Evolutionary conservation across 2,329 filamentous ascomycete species (phyloP).

Genomic region (Fusarium fujikuroi): DNA sequence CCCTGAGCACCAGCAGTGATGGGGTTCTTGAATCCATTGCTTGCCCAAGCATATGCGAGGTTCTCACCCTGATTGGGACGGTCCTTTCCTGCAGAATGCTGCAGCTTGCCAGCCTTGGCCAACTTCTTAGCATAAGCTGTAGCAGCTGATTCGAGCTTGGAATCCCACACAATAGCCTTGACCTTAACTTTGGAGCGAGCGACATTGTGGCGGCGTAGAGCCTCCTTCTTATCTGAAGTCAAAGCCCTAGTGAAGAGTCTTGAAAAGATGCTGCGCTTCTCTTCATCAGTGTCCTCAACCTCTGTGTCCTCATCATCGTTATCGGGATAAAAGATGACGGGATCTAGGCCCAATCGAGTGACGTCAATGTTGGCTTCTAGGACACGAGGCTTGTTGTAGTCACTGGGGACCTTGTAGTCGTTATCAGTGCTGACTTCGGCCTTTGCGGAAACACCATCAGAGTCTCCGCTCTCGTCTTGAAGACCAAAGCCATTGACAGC

Average conservation of each 20-base stretch:
- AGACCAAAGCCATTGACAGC: not conserved
- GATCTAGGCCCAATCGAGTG: not conserved
- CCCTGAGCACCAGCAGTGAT: conserved; percentile 20
- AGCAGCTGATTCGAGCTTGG: conserved; percentile 20
- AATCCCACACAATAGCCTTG: conserved; percentile 25
- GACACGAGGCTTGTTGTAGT: not conserved
- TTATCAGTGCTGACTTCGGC: not conserved
- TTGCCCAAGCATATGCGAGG: conserved; percentile 33
- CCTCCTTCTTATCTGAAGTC: conserved; percentile 26
- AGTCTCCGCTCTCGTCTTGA: not conserved
- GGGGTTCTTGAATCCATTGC: conserved; percentile 15
- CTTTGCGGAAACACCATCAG: not conserved
- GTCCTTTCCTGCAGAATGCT: conserved; percentile 9
- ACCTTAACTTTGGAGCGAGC: conserved; percentile 32
- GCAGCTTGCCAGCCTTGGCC: conserved; percentile 23
- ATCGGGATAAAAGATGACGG: not conserved
- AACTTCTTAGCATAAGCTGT: conserved; percentile 31
- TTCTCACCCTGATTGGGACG: conserved; percentile 40
- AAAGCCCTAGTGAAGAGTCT: conserved; percentile 17
- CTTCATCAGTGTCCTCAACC: not conserved
- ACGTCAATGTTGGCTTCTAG: not conserved
- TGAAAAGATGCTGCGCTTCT: not conserved
- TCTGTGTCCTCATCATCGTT: not conserved
- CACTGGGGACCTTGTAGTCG: not conserved
- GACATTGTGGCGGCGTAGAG: conserved; percentile 29